phyloP scores from a whole-genome alignment of 179 eudicot genomes.

The Beta macrorhiza region DNA sequence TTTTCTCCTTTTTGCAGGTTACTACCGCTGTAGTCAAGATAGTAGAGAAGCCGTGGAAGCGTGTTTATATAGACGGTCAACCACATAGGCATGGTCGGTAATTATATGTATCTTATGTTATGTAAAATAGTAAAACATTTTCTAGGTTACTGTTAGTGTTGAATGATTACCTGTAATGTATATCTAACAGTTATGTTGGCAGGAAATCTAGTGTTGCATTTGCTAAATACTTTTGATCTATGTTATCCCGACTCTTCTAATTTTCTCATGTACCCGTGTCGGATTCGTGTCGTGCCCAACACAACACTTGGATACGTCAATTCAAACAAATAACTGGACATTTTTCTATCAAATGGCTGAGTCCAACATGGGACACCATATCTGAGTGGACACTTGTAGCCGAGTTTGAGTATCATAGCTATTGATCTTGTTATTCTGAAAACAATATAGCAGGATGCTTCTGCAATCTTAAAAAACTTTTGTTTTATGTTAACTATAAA shows the following conservation, averaged over 20 bases:
- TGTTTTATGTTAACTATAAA: neutral
- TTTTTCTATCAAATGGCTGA: too few relatives aligned
- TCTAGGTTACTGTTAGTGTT: neutral
- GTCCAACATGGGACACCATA: too few relatives aligned
- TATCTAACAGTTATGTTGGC: neutral
- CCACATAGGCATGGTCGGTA: constrained; percentile 83
- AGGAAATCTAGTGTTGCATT: neutral
- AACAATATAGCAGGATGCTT: neutral
- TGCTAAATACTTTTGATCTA: neutral
- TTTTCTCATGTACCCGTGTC: too few relatives aligned
- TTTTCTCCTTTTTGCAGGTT: constrained; percentile 48
- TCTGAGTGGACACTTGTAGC: too few relatives aligned
- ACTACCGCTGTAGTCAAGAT: constrained; percentile 71
- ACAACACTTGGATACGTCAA: too few relatives aligned
- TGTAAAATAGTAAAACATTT: neutral
- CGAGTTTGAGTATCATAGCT: too few relatives aligned
- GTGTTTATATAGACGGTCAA: constrained; percentile 60
- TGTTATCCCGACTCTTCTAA: neutral
- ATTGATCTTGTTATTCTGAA: neutral
- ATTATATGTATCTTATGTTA: constrained; percentile 1
- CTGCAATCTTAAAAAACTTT: neutral
- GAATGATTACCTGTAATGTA: neutral
- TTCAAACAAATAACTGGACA: too few relatives aligned
- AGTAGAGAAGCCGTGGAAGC: constrained; percentile 95
- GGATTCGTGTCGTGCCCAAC: too few relatives aligned